Base-by-base conservation (phyloP, 139 green algal genomes). In the Picochlorum sp. region DNA sequence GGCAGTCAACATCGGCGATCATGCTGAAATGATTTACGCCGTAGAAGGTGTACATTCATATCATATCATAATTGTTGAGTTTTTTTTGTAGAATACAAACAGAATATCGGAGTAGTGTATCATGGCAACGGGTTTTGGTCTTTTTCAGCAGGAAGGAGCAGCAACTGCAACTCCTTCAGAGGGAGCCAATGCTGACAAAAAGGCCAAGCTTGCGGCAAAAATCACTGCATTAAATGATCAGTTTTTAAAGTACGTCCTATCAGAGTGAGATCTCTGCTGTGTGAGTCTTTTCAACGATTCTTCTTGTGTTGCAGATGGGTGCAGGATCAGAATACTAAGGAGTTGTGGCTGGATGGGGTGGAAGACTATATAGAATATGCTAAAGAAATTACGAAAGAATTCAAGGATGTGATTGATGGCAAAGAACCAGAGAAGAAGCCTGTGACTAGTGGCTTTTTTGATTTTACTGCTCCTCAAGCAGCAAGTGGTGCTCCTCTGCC, bases 321-420 rank as follows among this genome's bases (percentile, higher is more conserved):
- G 16, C 23, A 64, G 13, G 20, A 59, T 16, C 8, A 52, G 10
- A 37, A 74, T 3, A 28, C 34, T 1, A 68, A 50, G 10, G 74
- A 80, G 56, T 41, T 82, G 49, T 84, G 78, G 78, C 76, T 45
- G 2, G 71, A 74, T 32, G 78, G 78, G 1, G 78, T 80, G 0
- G 61, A 75, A 51, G 74, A 84, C 57, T 84, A 82, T 52, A 3
- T 84, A 3, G 56, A 57, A 30, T 59, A 84, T 49, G 67, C 74
- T 38, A 66, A 78, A 57, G 18, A 71, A 37, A 57, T 84, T 13
- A 23, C 78, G 38, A 10, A 21, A 1, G 78, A 84, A n/a, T 84
- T 64, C 56, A 58, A 69, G n/a, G 74, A 84, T n/a, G 70, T 84
- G 14, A 14, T 81, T 14, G 58, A 73, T 52, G 62, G 51, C 24